A percentile compares a stretch with the other conserved stretches of the same genome.
phyloP scores from a whole-genome alignment of 371 early-diverging fungal species.

The Syncephalis plumigaleata region DNA sequence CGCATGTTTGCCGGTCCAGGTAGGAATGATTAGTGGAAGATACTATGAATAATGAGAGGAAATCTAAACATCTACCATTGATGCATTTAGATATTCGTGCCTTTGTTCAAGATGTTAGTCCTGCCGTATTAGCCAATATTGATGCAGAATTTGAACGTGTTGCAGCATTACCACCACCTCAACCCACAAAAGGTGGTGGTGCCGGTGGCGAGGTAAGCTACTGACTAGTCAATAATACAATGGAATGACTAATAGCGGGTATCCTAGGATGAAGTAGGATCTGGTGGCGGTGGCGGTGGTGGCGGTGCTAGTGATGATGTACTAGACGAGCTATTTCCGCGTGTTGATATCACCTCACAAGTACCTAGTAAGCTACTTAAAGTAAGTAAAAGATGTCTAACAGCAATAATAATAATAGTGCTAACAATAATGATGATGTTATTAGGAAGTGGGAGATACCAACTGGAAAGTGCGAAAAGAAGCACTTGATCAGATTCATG shows the following conservation, averaged over 20 bases:
- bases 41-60: too few relatives aligned
- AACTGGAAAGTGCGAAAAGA: constrained; percentile 95
- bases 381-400: neutral
- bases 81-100: constrained; percentile 26
- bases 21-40: constrained; percentile 13
- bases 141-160: constrained; percentile 88
- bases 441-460: constrained; percentile 22
- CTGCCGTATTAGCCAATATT: constrained; percentile 56
- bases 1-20: constrained; percentile 71
- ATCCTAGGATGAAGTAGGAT: neutral
- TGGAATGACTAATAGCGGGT: constrained; percentile 2
- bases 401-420: neutral
- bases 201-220: neutral
- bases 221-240: neutral
- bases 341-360: constrained; percentile 55
- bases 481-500: constrained; percentile 63
- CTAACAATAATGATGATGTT: neutral
- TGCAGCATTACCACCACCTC: constrained; percentile 52
- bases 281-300: constrained; percentile 5
- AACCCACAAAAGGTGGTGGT: constrained; percentile 33
- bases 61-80: too few relatives aligned
- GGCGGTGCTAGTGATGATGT: constrained; percentile 26
- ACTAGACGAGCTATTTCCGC: constrained; percentile 70
- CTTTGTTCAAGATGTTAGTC: constrained; percentile 72
- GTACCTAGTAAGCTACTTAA: constrained; percentile 16